A percentile compares a stretch with the other conserved stretches of the same genome.
phyloP scores from a whole-genome alignment of 2,329 filamentous ascomycete species.

The Sarocladiaceae sp. region DNA sequence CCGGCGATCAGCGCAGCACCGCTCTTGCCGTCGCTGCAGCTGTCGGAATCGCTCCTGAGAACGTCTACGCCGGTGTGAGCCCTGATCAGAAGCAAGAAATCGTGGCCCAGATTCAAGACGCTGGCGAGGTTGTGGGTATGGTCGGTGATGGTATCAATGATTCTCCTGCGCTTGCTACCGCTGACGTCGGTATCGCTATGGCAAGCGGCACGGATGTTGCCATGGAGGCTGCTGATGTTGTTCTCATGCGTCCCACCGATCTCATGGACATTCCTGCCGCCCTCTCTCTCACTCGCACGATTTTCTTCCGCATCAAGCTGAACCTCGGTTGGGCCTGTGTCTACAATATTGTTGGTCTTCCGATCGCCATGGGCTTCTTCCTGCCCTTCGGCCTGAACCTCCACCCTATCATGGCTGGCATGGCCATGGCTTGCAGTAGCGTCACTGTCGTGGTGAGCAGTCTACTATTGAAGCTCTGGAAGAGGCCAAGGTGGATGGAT shows the following conservation, averaged over 20 bases:
- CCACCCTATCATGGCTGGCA: slow-evolving; percentile 91
- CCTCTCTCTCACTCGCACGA: slow-evolving; percentile 74
- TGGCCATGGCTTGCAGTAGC: slow-evolving; percentile 87
- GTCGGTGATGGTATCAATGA: slow-evolving; percentile 99
- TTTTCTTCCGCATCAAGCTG: slow-evolving; percentile 89
- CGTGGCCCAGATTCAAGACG: slow-evolving; percentile 68
- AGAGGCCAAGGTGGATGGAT: slow-evolving; percentile 81
- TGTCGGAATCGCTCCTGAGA: slow-evolving; percentile 71
- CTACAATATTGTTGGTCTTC: slow-evolving; percentile 88
- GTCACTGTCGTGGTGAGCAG: slow-evolving; percentile 86
- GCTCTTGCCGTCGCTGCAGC: slow-evolving; percentile 77
- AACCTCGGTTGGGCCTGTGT: slow-evolving; percentile 90
- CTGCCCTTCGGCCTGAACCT: slow-evolving; percentile 82
- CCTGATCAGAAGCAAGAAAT: slow-evolving; percentile 90
- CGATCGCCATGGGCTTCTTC: slow-evolving; percentile 96
- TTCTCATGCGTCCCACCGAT: slow-evolving; percentile 89
- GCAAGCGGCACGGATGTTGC: slow-evolving; percentile 92
- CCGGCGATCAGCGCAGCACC: slow-evolving; percentile 82
- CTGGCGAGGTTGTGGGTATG: slow-evolving; percentile 84
- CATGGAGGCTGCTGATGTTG: slow-evolving; percentile 94
- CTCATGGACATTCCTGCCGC: slow-evolving; percentile 90
- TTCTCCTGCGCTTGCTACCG: slow-evolving; percentile 88
- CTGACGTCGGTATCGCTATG: slow-evolving; percentile 90
- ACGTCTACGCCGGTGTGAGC: slow-evolving; percentile 83
- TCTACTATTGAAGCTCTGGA: slow-evolving; percentile 83